Percentiles rank a stretch among this genome's conserved stretches.
Evolutionary conservation across 2,329 filamentous ascomycete genomes (phyloP).

Genomic region (Fusarium duplospermum): DNA sequence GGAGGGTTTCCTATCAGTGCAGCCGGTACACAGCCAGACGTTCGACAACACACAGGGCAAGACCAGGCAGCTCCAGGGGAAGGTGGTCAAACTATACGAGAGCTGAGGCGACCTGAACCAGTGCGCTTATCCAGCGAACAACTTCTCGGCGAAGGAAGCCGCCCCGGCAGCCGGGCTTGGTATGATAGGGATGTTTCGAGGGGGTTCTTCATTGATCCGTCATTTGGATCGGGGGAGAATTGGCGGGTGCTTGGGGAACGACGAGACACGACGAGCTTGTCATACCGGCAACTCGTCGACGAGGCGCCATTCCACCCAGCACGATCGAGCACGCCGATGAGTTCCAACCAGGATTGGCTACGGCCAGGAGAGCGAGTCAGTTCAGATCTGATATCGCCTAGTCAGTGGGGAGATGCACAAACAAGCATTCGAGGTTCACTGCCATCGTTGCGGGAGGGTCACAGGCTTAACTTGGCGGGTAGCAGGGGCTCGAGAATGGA

Average conservation of each 20-base stretch:
- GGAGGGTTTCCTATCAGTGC: slow-evolving; percentile 20
- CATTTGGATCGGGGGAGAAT: slow-evolving; percentile 53
- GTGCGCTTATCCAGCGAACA: slow-evolving; percentile 39
- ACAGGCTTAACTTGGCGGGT: slow-evolving; percentile 1
- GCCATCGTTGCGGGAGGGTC: slow-evolving; percentile 27
- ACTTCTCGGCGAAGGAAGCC: slow-evolving; percentile 26
- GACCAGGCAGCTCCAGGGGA: slow-evolving; percentile 25
- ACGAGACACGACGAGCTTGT: slow-evolving; percentile 44
- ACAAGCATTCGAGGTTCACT: slow-evolving; percentile 35
- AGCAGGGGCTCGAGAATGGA: slow-evolving; percentile 23
- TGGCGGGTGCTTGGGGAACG: slow-evolving; percentile 48
- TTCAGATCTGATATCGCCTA: slow-evolving; percentile 38
- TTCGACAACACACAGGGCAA: background rate
- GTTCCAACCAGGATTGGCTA: slow-evolving; percentile 28
- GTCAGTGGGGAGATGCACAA: slow-evolving; percentile 42
- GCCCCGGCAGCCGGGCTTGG: slow-evolving; percentile 36
- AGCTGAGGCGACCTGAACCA: slow-evolving; percentile 41
- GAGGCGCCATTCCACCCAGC: slow-evolving; percentile 54
- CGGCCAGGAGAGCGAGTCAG: slow-evolving; percentile 37
- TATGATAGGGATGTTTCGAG: slow-evolving; percentile 39
- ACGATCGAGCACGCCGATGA: slow-evolving; percentile 44
- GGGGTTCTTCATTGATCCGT: slow-evolving; percentile 45
- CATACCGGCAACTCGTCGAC: slow-evolving; percentile 50
- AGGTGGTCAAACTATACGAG: slow-evolving; percentile 37
- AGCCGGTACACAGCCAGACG: background rate